Conservation (phyloP, 805 yeast genomes). For the Candida taoyuanica region DNA sequence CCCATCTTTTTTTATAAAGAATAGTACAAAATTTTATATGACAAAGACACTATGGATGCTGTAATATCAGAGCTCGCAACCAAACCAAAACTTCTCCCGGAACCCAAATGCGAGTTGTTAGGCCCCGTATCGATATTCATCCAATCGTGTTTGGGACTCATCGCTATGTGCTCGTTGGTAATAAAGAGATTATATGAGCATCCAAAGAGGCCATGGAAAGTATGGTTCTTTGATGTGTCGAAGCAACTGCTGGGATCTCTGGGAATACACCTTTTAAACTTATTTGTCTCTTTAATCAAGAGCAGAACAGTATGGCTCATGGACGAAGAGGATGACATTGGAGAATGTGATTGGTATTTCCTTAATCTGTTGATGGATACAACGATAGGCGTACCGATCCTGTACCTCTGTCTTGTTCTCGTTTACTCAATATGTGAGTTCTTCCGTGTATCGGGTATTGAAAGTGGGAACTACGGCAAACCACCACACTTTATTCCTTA, state of each 20-base stretch:
- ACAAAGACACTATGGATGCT: not conserved
- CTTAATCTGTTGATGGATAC: slow-evolving; percentile 85
- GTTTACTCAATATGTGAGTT: slow-evolving; percentile 40
- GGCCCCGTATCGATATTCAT: slow-evolving; percentile 85
- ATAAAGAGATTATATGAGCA: slow-evolving; percentile 73
- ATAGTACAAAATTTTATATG: too few species aligned
- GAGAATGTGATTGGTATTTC: slow-evolving; percentile 95
- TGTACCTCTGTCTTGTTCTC: slow-evolving; percentile 52
- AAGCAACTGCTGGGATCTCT: slow-evolving; percentile 87
- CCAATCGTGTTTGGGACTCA: slow-evolving; percentile 69
- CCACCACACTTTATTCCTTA: slow-evolving; percentile 63
- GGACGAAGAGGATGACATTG: slow-evolving; percentile 40
- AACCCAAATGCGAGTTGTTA: slow-evolving; percentile 51
- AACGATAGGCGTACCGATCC: slow-evolving; percentile 85
- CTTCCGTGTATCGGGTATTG: slow-evolving; percentile 35
- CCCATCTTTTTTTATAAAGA: too few species aligned
- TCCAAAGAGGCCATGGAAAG: slow-evolving; percentile 83
- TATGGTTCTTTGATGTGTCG: slow-evolving; percentile 86
- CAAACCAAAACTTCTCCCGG: slow-evolving; percentile 14
- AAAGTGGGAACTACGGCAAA: slow-evolving; percentile 51
- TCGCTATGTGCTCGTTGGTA: slow-evolving; percentile 70
- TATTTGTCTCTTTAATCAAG: slow-evolving; percentile 59
- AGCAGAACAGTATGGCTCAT: slow-evolving; percentile 27
- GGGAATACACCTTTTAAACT: slow-evolving; percentile 76
- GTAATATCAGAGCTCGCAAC: slow-evolving; percentile 41